Conservation (phyloP, 495 filamentous ascomycete genomes). For the Talaromyces wortmannii region DNA sequence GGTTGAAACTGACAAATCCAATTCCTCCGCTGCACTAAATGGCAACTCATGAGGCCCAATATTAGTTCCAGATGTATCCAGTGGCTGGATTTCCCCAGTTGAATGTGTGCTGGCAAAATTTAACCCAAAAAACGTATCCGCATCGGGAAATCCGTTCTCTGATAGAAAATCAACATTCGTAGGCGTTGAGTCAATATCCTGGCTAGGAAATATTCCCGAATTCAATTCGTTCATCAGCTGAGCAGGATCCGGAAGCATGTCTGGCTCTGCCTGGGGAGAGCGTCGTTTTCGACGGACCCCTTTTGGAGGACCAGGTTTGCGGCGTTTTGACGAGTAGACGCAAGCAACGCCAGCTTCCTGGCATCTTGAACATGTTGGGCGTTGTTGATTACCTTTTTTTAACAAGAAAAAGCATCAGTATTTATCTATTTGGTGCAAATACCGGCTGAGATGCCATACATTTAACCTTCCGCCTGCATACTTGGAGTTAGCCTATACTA, state of each 20-base stretch:
- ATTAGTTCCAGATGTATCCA: neutral
- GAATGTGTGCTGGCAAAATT: neutral
- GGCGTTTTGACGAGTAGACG: neutral
- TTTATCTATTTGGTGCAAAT: neutral
- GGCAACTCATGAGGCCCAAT: neutral
- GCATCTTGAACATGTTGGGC: slow-evolving; percentile 1
- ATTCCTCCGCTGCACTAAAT: neutral
- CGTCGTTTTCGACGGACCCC: neutral
- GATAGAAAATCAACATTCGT: neutral
- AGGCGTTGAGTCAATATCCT: neutral
- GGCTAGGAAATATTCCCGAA: neutral
- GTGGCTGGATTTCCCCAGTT: neutral
- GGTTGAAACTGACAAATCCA: neutral
- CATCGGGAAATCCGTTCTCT: neutral
- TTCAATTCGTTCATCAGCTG: neutral
- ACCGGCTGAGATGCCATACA: neutral
- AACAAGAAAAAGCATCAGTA: neutral
- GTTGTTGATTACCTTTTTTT: neutral
- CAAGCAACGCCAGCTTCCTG: neutral
- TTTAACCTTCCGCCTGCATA: neutral
- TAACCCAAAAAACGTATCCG: neutral
- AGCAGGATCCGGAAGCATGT: neutral
- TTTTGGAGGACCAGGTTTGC: neutral
- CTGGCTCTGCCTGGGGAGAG: neutral
- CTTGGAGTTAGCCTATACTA: neutral